Percentiles rank a stretch among this genome's conserved stretches.
Conservation (phyloP, 805 yeast genomes). For the Zygosaccharomyces rouxii region DNA sequence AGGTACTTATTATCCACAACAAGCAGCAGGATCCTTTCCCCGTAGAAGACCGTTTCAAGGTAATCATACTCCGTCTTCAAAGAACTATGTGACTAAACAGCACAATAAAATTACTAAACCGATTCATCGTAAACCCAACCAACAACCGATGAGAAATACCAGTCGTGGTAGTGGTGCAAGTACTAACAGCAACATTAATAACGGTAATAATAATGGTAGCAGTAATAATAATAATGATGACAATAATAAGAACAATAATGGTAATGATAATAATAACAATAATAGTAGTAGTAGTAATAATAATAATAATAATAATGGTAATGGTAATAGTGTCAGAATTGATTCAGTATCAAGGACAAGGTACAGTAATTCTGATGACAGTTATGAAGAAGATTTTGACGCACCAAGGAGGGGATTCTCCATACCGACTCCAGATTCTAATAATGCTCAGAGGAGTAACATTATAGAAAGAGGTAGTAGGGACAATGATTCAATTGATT, state of each 20-base stretch:
- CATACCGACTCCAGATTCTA: slow-evolving; percentile 20
- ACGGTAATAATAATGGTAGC: not conserved
- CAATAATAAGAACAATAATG: not conserved
- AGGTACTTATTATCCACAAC: slow-evolving; percentile 16
- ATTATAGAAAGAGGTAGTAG: not conserved
- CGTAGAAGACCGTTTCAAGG: slow-evolving; percentile 15
- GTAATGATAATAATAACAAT: not conserved
- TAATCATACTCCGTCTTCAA: slow-evolving; percentile 13
- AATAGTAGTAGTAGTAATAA: not conserved
- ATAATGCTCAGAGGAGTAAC: slow-evolving; percentile 6
- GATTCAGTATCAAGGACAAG: slow-evolving; percentile 3
- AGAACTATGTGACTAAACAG: slow-evolving; percentile 14
- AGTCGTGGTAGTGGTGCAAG: not conserved
- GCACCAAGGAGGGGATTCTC: slow-evolving; percentile 8
- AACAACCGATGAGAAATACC: slow-evolving; percentile 11
- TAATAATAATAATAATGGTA: not conserved
- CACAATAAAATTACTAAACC: slow-evolving; percentile 18
- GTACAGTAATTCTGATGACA: not conserved
- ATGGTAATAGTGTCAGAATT: not conserved
- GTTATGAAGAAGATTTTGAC: slow-evolving; percentile 6
- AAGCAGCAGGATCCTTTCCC: slow-evolving; percentile 9
- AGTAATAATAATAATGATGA: no score
- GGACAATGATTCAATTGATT: not conserved
- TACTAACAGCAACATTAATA: not conserved
- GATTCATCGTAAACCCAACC: slow-evolving; percentile 12